Conservation (phyloP, 1,284 basidiomycete species). For the Trichosporon ovoides region DNA sequence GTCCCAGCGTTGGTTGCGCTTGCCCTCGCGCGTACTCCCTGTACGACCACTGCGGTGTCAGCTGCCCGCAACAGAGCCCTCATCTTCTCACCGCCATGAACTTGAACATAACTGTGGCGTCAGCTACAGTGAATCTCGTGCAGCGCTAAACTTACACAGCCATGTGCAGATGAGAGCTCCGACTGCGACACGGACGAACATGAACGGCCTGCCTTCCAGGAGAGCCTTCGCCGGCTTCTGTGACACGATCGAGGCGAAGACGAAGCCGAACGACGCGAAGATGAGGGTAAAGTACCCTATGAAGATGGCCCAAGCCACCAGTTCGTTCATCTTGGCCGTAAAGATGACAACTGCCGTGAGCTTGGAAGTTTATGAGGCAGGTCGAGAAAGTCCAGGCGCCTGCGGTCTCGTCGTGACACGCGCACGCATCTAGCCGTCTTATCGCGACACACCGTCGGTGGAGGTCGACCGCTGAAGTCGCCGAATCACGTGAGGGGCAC, state of each 20-base stretch:
- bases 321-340: constrained; percentile 17
- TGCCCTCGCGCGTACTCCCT: constrained; percentile 48
- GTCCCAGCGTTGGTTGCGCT: constrained; percentile 40
- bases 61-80: background rate
- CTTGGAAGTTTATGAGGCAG: background rate
- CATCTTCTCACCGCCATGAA: constrained; percentile 53
- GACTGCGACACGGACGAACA: constrained; percentile 37
- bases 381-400: background rate
- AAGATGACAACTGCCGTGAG: constrained; percentile 6
- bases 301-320: constrained; percentile 51
- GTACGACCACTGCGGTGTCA: constrained; percentile 57
- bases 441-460: background rate
- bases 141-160: constrained; percentile 55
- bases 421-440: background rate
- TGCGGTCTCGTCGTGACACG: constrained; percentile 1
- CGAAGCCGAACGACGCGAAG: constrained; percentile 46
- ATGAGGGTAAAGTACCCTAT: constrained; percentile 55
- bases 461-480: background rate
- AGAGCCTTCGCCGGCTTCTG: constrained; percentile 18
- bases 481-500: background rate
- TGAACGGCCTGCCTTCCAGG: constrained; percentile 33
- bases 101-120: constrained; percentile 33
- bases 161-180: constrained; percentile 53
- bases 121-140: background rate
- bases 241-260: constrained; percentile 44